Base-by-base conservation (phyloP, 306 rosid genomes). In the Aeschynomene evenia region DNA sequence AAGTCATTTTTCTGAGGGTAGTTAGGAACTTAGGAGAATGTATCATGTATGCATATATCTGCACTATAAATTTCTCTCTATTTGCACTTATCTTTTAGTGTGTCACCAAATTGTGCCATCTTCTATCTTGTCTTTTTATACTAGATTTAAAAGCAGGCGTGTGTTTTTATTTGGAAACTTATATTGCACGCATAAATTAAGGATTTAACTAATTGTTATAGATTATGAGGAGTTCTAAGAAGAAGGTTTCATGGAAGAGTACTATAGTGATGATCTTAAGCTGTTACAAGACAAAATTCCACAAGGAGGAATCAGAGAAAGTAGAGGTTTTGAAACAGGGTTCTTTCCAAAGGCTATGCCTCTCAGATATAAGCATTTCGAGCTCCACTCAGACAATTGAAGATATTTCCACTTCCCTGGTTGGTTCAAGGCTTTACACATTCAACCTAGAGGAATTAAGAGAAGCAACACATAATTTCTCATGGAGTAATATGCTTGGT, bases 181-280 rank as follows among this genome's bases (percentile, higher is more conserved):
- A n/a, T n/a, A n/a, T n/a, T 28, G 51, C n/a, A 40, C 28, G 36
- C 67, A 46, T n/a, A n/a, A n/a, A n/a, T n/a, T n/a, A n/a, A n/a
- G n/a, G n/a, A n/a, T n/a, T n/a, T 60, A 70, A 26, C 58, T 13
- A 66, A 9, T 29, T 14, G 36, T 36, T 57, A 43, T 51, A 68
- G 42, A 89, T 85, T n/a, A n/a, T n/a, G n/a, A n/a, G n/a, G 92
- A 66, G 34, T 56, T 42, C 37, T 33, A 79, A 77, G 76, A 87
- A 77, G 80, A 73, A 77, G 80, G 71, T 83, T 66, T 81, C 86
- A 71, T 89, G 96, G 98, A 92, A 86, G 80, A n/a, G n/a, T n/a
- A 81, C 96, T 23, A 74, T 92, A 49, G 54, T 87, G 57, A 77
- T 92, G 15, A 29, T 89, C 71, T 77, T 87, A 20, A 76, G 76